A percentile compares a stretch with the other conserved stretches of the same genome.
phyloP scores from a whole-genome alignment of 768 basidiomycete species.

The Mycena polygramma region DNA sequence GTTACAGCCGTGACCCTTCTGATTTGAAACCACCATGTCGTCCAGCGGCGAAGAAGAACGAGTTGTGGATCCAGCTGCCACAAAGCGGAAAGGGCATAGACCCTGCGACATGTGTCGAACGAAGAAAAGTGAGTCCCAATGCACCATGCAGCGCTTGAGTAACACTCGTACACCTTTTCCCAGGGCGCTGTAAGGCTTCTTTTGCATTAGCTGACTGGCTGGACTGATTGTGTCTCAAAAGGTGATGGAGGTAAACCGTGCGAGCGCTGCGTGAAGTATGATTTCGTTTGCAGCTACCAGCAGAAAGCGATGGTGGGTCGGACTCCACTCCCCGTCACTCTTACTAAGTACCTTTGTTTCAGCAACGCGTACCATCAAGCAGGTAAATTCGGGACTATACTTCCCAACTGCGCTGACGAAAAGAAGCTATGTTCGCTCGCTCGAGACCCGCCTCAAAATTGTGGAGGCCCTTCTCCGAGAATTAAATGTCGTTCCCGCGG shows the following conservation, averaged over 20 bases:
- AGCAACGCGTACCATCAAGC: not conserved
- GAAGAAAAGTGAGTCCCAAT: constrained; percentile 63
- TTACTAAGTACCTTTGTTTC: not conserved
- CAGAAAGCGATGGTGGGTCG: constrained; percentile 54
- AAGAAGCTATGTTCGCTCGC: constrained; percentile 17
- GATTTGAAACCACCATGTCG: constrained; percentile 49
- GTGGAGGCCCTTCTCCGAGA: constrained; percentile 23
- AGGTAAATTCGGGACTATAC: not conserved
- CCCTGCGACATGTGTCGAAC: constrained; percentile 74
- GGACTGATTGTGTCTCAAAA: constrained; percentile 24
- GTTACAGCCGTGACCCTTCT: not conserved
- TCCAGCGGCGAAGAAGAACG: constrained; percentile 58
- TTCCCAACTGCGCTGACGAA: not conserved
- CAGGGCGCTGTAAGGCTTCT: constrained; percentile 22
- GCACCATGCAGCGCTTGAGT: not conserved
- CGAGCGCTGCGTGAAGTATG: constrained; percentile 57
- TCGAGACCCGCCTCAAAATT: constrained; percentile 28
- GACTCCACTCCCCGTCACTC: constrained; percentile 30
- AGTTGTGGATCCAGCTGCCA: constrained; percentile 46
- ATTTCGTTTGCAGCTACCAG: constrained; percentile 58
- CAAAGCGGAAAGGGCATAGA: constrained; percentile 65
- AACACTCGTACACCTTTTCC: not conserved
- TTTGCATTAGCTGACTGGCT: not conserved
- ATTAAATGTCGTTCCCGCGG: not conserved
- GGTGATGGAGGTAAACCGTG: constrained; percentile 65